Conservation (phyloP, 139 green algal species). For the Chlorella sorokiniana region DNA sequence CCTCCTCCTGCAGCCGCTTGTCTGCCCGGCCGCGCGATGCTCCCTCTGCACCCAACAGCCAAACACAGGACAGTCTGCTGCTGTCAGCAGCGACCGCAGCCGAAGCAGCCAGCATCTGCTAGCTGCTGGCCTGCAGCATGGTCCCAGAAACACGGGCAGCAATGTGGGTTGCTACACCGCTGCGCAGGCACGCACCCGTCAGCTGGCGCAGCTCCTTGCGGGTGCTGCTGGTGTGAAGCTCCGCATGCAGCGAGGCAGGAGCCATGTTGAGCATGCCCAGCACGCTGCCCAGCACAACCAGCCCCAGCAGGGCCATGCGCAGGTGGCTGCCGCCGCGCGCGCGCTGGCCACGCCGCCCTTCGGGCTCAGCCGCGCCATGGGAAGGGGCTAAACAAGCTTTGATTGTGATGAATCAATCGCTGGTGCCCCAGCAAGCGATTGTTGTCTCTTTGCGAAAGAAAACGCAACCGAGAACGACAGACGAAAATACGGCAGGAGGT, state of each 20-base stretch:
- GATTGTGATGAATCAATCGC: too few species aligned
- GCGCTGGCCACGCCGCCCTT: not conserved
- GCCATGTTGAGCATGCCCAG: constrained; percentile 6
- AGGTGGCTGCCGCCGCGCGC: not conserved
- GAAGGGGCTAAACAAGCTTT: too few species aligned
- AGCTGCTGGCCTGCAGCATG: not conserved
- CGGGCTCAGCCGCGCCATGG: constrained; percentile 9
- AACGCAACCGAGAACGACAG: too few species aligned
- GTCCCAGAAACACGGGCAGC: too few species aligned
- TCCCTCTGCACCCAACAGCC: constrained; percentile 6
- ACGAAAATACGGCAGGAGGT: too few species aligned
- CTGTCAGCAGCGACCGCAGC: too few species aligned
- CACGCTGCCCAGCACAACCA: constrained; percentile 12
- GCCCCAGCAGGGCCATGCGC: constrained; percentile 3
- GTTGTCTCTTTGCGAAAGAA: too few species aligned
- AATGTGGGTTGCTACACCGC: not conserved
- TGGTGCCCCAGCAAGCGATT: too few species aligned
- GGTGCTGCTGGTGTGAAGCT: not conserved
- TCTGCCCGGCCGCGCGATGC: not conserved
- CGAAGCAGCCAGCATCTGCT: not conserved
- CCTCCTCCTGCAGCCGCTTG: constrained; percentile 7
- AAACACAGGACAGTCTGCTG: too few species aligned
- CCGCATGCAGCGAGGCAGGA: not conserved
- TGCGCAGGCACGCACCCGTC: not conserved
- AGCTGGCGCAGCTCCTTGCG: constrained; percentile 12